A percentile compares a stretch with the other conserved stretches of the same genome.
Evolutionary conservation across 768 basidiomycete species (phyloP).

Genomic region (Favolaschia claudopus): DNA sequence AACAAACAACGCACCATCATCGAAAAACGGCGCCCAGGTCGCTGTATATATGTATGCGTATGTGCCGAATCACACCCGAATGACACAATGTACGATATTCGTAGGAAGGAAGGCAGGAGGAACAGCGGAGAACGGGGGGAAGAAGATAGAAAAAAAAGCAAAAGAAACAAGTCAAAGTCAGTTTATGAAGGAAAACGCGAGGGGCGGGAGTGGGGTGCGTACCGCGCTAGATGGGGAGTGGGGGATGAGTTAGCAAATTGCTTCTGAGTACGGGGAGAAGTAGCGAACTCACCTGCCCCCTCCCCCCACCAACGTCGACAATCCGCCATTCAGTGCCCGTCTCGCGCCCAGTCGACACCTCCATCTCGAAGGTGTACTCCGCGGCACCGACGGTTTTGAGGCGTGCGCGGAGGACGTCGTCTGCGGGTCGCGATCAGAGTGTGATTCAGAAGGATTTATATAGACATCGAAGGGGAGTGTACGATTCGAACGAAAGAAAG

Average conservation of each 20-base stretch:
- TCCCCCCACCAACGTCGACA: slow-evolving; percentile 79
- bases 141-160: too few species aligned
- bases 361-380: slow-evolving; percentile 85
- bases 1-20: slow-evolving; percentile 50
- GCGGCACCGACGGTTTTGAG: slow-evolving; percentile 82
- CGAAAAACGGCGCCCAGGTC: slow-evolving; percentile 77
- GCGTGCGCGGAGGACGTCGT: slow-evolving; percentile 80
- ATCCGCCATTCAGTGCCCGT: slow-evolving; percentile 77
- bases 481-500: background rate
- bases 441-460: too few species aligned
- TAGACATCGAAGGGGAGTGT: background rate
- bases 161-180: too few species aligned
- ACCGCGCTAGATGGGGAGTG: slow-evolving; percentile 16
- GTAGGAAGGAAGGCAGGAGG: too few species aligned
- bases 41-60: too few species aligned
- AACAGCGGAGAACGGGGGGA: too few species aligned
- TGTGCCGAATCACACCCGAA: too few species aligned
- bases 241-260: slow-evolving; percentile 5
- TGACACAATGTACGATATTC: too few species aligned
- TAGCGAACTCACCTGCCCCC: slow-evolving; percentile 65
- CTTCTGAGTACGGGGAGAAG: slow-evolving; percentile 4
- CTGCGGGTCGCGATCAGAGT: too few species aligned
- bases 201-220: background rate
- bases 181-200: too few species aligned
- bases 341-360: slow-evolving; percentile 57